Evolutionary conservation across 192 early-diverging fungal species (phyloP), one percentile per base, ranked within the genome.

Genomic region (Rhizophlyctis rosea): DNA sequence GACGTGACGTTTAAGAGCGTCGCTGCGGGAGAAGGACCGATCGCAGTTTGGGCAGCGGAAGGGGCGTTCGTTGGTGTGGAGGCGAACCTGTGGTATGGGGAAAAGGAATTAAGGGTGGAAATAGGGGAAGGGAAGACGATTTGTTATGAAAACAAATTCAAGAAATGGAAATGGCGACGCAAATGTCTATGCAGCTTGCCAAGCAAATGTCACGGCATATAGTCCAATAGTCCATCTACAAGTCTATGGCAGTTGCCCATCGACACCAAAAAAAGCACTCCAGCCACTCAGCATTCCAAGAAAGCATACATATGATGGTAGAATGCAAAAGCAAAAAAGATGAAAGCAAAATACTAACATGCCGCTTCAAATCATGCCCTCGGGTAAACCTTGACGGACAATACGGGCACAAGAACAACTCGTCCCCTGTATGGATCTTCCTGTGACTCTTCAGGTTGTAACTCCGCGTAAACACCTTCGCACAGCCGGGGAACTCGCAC

Each of bases 351-450:
- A 44, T 44, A 18, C 39, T 44, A 7, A 44, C 39, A 47, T 91
- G 90, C 21, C 94, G 86, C 70, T 92, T 95, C 47, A 94, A 79
- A 74, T 97, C 94, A 68, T 97, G 93, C 54, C 90, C 87, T 16
- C 94, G 80, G 24, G 92, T 86, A 80, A 97, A 97, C 11, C 80
- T 74, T 30, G 84, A 77, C 2, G 85, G 77, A 74, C 94, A 97
- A 44, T 79, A 55, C 30, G 74, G 67, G 77, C 87, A 89, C n/a
- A 30, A 33, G 47, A 51, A 50, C 25, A 50, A 58, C 36, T 68
- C 60, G 14, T 16, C 49, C 0, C 29, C 69, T 3, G 74, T 70
- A 59, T 81, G 81, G 39, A 72, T 76, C 52, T 76, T 67, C 59
- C 75, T 57, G 54, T 87, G 86, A 0, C 77, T 71, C 16, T 77